Evolutionary conservation across 176 grass and related monocot genomes (phyloP).

Genomic region (Tillandsia fasciculata): DNA sequence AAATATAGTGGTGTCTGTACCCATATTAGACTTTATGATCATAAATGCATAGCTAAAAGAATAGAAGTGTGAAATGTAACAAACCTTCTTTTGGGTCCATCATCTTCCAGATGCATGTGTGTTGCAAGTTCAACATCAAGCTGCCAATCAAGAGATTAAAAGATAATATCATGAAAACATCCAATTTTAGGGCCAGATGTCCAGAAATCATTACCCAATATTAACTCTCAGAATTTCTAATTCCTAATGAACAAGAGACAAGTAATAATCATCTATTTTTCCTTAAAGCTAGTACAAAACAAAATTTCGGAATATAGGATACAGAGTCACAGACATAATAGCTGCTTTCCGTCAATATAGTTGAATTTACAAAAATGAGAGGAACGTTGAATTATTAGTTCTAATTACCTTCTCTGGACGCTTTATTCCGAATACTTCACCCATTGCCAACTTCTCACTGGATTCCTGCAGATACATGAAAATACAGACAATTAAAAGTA

Average conservation of each 20-base stretch:
- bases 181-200: background rate
- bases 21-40: constrained; percentile 14
- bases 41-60: constrained; percentile 10
- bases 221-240: no score
- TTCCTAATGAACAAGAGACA: no score
- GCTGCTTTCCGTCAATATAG: background rate
- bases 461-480: constrained; percentile 58
- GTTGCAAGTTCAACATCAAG: constrained; percentile 77
- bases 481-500: constrained; percentile 6
- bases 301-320: background rate
- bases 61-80: background rate
- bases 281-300: background rate
- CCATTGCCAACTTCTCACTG: constrained; percentile 94
- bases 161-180: background rate
- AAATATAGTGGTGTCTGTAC: background rate
- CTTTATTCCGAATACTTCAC: constrained; percentile 94
- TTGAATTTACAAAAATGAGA: background rate
- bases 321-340: background rate
- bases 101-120: constrained; percentile 70
- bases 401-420: constrained; percentile 70
- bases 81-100: constrained; percentile 92
- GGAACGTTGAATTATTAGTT: constrained; percentile 7
- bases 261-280: no score
- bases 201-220: no score
- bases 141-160: constrained; percentile 39